Percentiles rank a stretch among this genome's conserved stretches.
Conservation (phyloP, 176 grass and related monocot genomes). For the Juncus inflexus region DNA sequence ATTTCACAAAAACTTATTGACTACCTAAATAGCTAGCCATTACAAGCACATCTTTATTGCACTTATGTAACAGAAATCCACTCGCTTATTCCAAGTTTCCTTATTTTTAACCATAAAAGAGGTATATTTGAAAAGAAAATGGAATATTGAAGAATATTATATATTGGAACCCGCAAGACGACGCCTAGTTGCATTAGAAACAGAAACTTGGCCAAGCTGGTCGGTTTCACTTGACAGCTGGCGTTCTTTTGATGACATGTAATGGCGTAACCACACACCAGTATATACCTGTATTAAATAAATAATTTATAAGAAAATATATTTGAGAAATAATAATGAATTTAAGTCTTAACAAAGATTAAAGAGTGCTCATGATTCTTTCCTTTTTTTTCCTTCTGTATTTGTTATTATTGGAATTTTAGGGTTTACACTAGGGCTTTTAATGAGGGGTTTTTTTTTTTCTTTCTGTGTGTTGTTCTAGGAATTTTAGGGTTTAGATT, state of each 20-base stretch:
- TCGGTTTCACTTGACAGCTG: slow-evolving; percentile 39
- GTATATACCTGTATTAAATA: slow-evolving; percentile 57
- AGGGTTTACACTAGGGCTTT: neutral
- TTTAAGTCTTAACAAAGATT: neutral
- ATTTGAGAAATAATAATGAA: neutral
- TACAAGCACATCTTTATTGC: too few species aligned
- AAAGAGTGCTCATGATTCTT: too few species aligned
- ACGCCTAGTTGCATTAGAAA: slow-evolving; percentile 81
- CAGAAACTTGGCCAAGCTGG: slow-evolving; percentile 54
- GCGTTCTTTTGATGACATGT: slow-evolving; percentile 50
- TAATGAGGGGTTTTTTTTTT: neutral
- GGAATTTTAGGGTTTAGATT: neutral
- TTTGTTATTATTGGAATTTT: neutral
- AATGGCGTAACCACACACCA: slow-evolving; percentile 71
- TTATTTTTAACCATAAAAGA: too few species aligned
- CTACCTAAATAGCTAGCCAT: too few species aligned
- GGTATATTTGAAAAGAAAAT: too few species aligned
- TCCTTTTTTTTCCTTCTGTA: too few species aligned
- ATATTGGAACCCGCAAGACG: slow-evolving; percentile 61
- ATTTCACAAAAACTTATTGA: too few species aligned
- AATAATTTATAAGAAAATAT: neutral
- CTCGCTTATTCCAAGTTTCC: too few species aligned
- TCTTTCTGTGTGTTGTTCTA: neutral
- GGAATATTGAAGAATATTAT: slow-evolving; percentile 34
- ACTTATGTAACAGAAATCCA: too few species aligned